Conservation (phyloP, 306 rosid species). For the Lathyrus sativus region DNA sequence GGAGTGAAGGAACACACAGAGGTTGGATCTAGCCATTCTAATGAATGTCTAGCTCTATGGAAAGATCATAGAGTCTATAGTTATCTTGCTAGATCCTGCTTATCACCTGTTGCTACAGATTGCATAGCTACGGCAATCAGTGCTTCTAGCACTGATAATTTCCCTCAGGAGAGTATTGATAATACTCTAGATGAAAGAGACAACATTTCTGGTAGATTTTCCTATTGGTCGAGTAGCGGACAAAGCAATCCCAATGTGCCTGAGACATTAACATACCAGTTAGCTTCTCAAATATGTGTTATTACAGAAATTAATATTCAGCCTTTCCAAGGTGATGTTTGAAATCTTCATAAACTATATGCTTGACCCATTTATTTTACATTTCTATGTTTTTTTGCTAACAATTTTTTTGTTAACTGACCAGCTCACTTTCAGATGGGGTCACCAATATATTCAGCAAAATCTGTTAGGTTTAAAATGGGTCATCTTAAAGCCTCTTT, state of each 20-base stretch:
- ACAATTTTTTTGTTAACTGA: slow-evolving; percentile 33
- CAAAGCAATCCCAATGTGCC: slow-evolving; percentile 67
- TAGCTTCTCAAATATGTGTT: slow-evolving; percentile 68
- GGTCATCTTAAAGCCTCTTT: slow-evolving; percentile 56
- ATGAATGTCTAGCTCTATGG: slow-evolving; percentile 56
- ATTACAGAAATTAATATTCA: slow-evolving; percentile 62
- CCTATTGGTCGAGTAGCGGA: slow-evolving; percentile 93
- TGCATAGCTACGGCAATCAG: slow-evolving; percentile 59
- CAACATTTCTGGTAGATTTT: slow-evolving; percentile 36
- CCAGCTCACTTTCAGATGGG: slow-evolving; percentile 76
- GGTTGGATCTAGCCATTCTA: slow-evolving; percentile 63
- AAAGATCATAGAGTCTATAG: slow-evolving; percentile 72
- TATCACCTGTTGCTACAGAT: slow-evolving; percentile 38
- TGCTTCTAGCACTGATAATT: slow-evolving; percentile 96
- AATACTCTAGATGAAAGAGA: slow-evolving; percentile 65
- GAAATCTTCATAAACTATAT: slow-evolving; percentile 28
- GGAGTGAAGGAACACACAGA: slow-evolving; percentile 47
- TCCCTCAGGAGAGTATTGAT: slow-evolving; percentile 71
- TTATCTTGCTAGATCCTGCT: slow-evolving; percentile 45
- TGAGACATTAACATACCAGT: slow-evolving; percentile 72
- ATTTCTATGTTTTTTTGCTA: slow-evolving; percentile 21
- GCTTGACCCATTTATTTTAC: slow-evolving; percentile 15
- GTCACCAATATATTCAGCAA: slow-evolving; percentile 78
- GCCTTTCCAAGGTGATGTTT: slow-evolving; percentile 76
- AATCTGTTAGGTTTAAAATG: slow-evolving; percentile 70